Evolutionary conservation across 164 flowering plant genomes (phyloP), one percentile per base, ranked within the genome.

Genomic region (Macadamia integrifolia): DNA sequence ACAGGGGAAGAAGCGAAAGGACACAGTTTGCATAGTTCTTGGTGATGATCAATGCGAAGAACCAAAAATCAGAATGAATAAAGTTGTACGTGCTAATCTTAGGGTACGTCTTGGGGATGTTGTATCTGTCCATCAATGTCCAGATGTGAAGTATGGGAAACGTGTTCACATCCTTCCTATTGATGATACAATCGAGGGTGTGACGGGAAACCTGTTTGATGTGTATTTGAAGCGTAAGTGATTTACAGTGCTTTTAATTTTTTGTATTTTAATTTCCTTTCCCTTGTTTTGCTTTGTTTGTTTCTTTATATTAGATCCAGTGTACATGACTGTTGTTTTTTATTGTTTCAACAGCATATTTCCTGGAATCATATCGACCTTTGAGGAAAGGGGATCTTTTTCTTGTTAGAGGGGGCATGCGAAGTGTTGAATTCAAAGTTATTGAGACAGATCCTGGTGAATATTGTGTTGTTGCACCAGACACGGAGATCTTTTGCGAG

Each of bases 361-460:
- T 87, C 76, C 35, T 82, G 77, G 89, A 87, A 43, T 69, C 87
- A 30, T 85, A 85, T 66, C 84, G 91, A 29, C 91, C 91, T 18
- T 80, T 84, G 14, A 78, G 91, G 61, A 87, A 85, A 65, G 88
- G 92, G 29, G 89, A 87, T 66, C 79, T 84, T 64, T 87, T 87
- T 75, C 83, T 78, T 17, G 85, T 85, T 2, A 84, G 88, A 42
- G 91, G 89, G n/a, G 87, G 89, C 55, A 87, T 87, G 89, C 68
- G 89, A 18, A 85, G 89, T 62, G 83, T 85, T 62, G 91, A 87
- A 56, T 87, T 87, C 55, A 87, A 87, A 70, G 83, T 85, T 12
- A 77, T 87, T 43, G 91, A 82, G 71, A 82, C 89, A 44, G 89
- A 85, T 11, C 89, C 91, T 61, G 86, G 80, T 29, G 91, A 87